Evolutionary conservation across 106 monocot species (phyloP).

Genomic region (Acanthochlamys bracteata): DNA sequence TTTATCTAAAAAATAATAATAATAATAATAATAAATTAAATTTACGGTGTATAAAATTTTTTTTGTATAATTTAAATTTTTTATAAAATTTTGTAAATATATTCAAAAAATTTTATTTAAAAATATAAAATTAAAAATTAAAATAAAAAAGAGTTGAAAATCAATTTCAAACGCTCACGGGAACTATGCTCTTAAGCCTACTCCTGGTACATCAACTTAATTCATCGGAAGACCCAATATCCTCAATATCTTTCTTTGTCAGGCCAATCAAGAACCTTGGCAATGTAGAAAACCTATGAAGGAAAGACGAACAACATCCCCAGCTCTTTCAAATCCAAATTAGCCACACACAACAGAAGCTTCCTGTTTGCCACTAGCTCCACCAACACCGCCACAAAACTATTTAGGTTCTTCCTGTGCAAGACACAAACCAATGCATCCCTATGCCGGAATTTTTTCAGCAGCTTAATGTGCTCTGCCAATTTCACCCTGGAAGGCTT

Average conservation of each 20-base stretch:
- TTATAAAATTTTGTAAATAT: too few species aligned
- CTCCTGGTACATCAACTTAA: constrained; percentile 48
- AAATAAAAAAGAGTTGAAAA: too few species aligned
- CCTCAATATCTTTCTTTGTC: constrained; percentile 65
- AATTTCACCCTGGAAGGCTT: constrained; percentile 42
- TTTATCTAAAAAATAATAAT: too few species aligned
- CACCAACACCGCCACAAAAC: constrained; percentile 67
- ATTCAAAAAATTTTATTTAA: too few species aligned
- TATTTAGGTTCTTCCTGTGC: constrained; percentile 33
- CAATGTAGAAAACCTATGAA: constrained; percentile 56
- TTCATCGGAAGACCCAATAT: constrained; percentile 38
- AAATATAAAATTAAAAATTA: too few species aligned
- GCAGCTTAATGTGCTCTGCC: constrained; percentile 60
- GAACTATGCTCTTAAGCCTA: constrained; percentile 55
- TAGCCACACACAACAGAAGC: constrained; percentile 50
- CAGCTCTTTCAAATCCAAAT: constrained; percentile 68
- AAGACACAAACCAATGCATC: constrained; percentile 66
- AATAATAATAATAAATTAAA: too few species aligned
- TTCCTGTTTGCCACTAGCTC: constrained; percentile 90
- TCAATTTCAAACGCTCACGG: constrained; percentile 70
- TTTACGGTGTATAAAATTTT: too few species aligned
- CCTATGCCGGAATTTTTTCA: constrained; percentile 86
- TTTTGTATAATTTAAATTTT: too few species aligned
- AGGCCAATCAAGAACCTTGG: constrained; percentile 72
- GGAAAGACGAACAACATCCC: constrained; percentile 51